Evolutionary conservation across 176 grass and related monocot genomes (phyloP), one percentile per base, ranked within the genome.

Genomic region (Pontederia crassipes): DNA sequence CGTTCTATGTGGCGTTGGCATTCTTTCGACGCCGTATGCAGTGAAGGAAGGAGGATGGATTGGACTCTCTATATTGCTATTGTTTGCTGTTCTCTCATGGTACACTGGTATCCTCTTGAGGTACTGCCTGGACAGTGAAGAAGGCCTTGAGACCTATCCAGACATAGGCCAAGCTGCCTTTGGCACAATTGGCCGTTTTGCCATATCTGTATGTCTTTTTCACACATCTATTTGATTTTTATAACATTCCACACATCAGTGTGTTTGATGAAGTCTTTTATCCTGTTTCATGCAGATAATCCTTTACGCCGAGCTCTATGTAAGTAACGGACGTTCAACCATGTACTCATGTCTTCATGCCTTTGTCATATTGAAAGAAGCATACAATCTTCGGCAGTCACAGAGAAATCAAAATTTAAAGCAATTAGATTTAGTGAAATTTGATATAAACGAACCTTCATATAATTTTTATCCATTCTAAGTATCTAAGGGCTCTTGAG

Each of bases 161-260:
- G 92, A 97, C 49, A 88, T 97, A 17, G 92, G 92, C 2, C 92
- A 97, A 66, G 92, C 86, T 0, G 92, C 92, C 54, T 97, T 97
- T 64, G 92, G 92, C 17, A 88, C 87, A 28, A 48, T 61, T 0
- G 92, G 92, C 1, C 83, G 92, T 16, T 73, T 97, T 45, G 65
- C 64, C 15, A 90, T 97, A 49, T 97, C 92, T 67, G 92, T 97
- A 77, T 60, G 8, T 0, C 9, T 52, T 27, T 24, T 8, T 29
- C 24, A 6, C 11, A 62, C 49, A 18, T 48, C 27, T 52, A 27
- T 55, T 17, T 12, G 4, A 15, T 12, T 11, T 62, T 64, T 17
- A 16, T 45, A 11, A 17, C 10, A 32, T 28, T n/a, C 9, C 26
- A 53, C 12, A 12, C 52, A 12, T 27, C 8, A 18, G 28, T 58